A percentile compares a stretch with the other conserved stretches of the same genome.
These are phyloP conservation scores for Parasitella parasitica DNA, from an alignment of 371 early-diverging fungal genomes.

Conservation along the genomic window DNA sequence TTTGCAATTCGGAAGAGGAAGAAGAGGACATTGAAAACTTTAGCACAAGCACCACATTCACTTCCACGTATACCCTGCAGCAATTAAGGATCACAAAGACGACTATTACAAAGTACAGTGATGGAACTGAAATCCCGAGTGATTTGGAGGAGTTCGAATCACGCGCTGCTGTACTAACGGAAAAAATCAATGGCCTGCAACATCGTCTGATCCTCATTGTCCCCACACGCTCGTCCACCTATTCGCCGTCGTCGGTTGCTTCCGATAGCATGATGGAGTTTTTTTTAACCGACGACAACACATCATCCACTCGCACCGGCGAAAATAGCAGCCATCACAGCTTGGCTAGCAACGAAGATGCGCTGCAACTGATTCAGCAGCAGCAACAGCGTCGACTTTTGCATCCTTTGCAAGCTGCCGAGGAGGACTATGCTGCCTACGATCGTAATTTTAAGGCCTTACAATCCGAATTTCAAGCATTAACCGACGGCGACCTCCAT, in stretches of 20 bases:
- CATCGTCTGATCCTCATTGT: slow-evolving; percentile 29
- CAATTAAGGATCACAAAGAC: slow-evolving; percentile 40
- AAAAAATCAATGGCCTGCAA: slow-evolving; percentile 36
- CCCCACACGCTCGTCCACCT: slow-evolving; percentile 33
- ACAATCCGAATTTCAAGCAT: slow-evolving; percentile 30
- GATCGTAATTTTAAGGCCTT: slow-evolving; percentile 35
- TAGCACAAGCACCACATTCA: slow-evolving; percentile 19
- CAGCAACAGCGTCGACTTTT: slow-evolving; percentile 18
- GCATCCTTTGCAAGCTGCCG: slow-evolving; percentile 44
- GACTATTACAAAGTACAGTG: slow-evolving; percentile 18
- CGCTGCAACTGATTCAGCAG: not conserved
- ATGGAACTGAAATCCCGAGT: slow-evolving; percentile 23
- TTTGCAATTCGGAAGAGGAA: slow-evolving; percentile 6
- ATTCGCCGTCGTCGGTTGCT: slow-evolving; percentile 10
- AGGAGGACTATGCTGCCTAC: slow-evolving; percentile 38
- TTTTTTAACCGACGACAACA: slow-evolving; percentile 21
- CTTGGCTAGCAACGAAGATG: slow-evolving; percentile 8
- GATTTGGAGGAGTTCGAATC: slow-evolving; percentile 33
- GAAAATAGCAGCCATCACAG: slow-evolving; percentile 14
- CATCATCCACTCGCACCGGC: not conserved
- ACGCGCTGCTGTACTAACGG: slow-evolving; percentile 20
- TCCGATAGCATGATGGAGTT: slow-evolving; percentile 12
- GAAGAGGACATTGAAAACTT: not conserved
- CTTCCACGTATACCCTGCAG: slow-evolving; percentile 37
- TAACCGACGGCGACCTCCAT: slow-evolving; percentile 27